Conservation (phyloP, 805 yeast species). For the Saccharomyces jurei region DNA sequence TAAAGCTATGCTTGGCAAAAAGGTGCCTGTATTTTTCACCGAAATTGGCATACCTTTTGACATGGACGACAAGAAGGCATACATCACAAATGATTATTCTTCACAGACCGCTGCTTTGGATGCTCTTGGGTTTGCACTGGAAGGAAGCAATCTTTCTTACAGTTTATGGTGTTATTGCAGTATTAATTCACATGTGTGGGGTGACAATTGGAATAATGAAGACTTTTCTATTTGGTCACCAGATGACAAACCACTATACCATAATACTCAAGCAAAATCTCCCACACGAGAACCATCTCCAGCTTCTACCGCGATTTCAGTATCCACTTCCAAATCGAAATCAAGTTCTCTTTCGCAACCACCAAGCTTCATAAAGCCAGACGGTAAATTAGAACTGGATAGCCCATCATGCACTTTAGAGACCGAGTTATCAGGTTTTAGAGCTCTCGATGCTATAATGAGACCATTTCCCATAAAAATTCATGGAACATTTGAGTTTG, state of each 20-base stretch:
- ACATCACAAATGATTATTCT: slow-evolving; percentile 52
- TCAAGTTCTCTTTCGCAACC: neutral
- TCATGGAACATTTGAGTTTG: slow-evolving; percentile 46
- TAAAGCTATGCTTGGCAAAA: slow-evolving; percentile 46
- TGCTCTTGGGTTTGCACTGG: slow-evolving; percentile 72
- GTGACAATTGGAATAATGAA: slow-evolving; percentile 90
- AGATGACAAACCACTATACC: slow-evolving; percentile 37
- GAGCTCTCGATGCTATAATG: slow-evolving; percentile 67
- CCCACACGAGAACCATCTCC: neutral
- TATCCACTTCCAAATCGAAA: neutral
- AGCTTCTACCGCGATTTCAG: neutral
- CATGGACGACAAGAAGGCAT: slow-evolving; percentile 77
- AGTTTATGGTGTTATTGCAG: slow-evolving; percentile 83
- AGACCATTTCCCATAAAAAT: slow-evolving; percentile 69
- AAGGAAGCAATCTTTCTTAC: slow-evolving; percentile 60
- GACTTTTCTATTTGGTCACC: slow-evolving; percentile 83
- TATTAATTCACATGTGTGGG: slow-evolving; percentile 70
- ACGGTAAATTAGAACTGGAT: slow-evolving; percentile 4
- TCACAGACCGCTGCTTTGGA: slow-evolving; percentile 80
- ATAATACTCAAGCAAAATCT: neutral
- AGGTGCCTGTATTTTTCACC: slow-evolving; percentile 69
- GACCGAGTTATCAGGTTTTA: slow-evolving; percentile 40
- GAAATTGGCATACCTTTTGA: slow-evolving; percentile 98
- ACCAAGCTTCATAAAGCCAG: slow-evolving; percentile 4
- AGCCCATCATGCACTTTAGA: slow-evolving; percentile 6